phyloP scores from a whole-genome alignment of 805 yeast genomes.

The Saturnispora sekii region DNA sequence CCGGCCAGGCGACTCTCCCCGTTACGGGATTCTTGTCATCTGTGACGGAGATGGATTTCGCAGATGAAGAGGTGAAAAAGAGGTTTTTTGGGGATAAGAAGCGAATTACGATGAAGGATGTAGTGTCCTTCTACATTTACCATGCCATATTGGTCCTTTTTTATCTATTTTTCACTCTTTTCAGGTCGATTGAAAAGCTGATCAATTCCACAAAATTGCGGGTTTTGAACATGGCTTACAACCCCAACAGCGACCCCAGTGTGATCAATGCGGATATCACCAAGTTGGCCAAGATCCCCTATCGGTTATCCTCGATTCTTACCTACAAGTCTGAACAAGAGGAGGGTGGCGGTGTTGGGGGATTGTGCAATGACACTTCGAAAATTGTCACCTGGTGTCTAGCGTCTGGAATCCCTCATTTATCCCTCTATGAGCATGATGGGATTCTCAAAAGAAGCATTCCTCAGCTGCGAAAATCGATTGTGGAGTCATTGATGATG shows the following conservation, averaged over 20 bases:
- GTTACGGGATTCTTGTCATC: too few species aligned
- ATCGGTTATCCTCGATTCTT: slow-evolving; percentile 64
- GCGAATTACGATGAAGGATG: slow-evolving; percentile 4
- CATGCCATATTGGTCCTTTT: slow-evolving; percentile 42
- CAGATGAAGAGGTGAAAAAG: slow-evolving; percentile 9
- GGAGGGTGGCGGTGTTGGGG: slow-evolving; percentile 84
- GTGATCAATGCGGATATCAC: slow-evolving; percentile 75
- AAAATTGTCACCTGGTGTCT: slow-evolving; percentile 81
- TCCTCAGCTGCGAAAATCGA: slow-evolving; percentile 45
- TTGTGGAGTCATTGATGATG: slow-evolving; percentile 48
- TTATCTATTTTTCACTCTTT: slow-evolving; percentile 47
- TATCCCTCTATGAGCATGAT: slow-evolving; percentile 70
- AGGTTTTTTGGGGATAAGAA: slow-evolving; percentile 7
- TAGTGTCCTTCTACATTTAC: slow-evolving; percentile 28
- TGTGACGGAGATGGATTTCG: slow-evolving; percentile 15
- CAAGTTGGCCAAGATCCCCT: slow-evolving; percentile 67
- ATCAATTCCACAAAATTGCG: slow-evolving; percentile 46
- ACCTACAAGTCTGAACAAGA: slow-evolving; percentile 65
- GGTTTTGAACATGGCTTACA: slow-evolving; percentile 53
- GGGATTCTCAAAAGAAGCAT: slow-evolving; percentile 54
- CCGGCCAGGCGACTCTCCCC: too few species aligned
- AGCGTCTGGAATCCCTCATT: slow-evolving; percentile 71
- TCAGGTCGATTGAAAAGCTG: slow-evolving; percentile 41
- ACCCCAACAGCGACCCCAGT: slow-evolving; percentile 70
- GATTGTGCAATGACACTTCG: slow-evolving; percentile 64